Evolutionary conservation across 352 stramenopile genomes (phyloP).

Genomic region (Nothophytophthora sp.): DNA sequence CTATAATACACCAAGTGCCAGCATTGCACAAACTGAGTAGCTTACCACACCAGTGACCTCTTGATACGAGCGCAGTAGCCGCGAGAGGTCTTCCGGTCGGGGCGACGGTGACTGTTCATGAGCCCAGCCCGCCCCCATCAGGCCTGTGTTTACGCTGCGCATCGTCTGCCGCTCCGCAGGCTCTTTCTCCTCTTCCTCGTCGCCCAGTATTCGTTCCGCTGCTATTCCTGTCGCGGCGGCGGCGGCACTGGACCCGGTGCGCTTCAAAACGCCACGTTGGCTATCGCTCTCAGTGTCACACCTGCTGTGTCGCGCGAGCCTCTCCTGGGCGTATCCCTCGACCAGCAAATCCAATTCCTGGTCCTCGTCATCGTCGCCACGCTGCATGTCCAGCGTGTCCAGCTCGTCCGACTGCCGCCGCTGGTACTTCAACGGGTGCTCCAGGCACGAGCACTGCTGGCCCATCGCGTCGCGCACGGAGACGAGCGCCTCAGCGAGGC

Average conservation of each 20-base stretch:
- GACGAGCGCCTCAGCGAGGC: too few species aligned
- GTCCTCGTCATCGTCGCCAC: conserved; percentile 22
- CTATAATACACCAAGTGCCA: neutral
- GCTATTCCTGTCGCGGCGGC: conserved; percentile 5
- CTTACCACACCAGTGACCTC: conserved; percentile 54
- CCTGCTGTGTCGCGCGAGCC: conserved; percentile 30
- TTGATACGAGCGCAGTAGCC: conserved; percentile 70
- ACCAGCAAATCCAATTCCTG: conserved; percentile 28
- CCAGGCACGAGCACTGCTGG: conserved; percentile 75
- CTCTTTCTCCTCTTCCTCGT: conserved; percentile 23
- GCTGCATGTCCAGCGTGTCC: conserved; percentile 33
- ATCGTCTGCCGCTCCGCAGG: conserved; percentile 20
- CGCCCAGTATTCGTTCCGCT: conserved; percentile 22
- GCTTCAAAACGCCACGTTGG: conserved; percentile 14
- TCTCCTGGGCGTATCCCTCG: conserved; percentile 17
- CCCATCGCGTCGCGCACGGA: conserved; percentile 50
- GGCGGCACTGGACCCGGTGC: conserved; percentile 6
- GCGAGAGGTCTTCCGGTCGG: conserved; percentile 26
- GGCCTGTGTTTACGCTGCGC: conserved; percentile 17
- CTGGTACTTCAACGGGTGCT: conserved; percentile 62
- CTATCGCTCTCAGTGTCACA: conserved; percentile 10
- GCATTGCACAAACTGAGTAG: neutral
- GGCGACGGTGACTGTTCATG: conserved; percentile 32
- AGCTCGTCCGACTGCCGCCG: conserved; percentile 57
- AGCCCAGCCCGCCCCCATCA: conserved; percentile 27